Percentiles rank a stretch among this genome's conserved stretches.
These are phyloP conservation scores for Thielaviopsis euricoi DNA, from an alignment of 2,329 filamentous ascomycete species.

Conservation along the genomic window DNA sequence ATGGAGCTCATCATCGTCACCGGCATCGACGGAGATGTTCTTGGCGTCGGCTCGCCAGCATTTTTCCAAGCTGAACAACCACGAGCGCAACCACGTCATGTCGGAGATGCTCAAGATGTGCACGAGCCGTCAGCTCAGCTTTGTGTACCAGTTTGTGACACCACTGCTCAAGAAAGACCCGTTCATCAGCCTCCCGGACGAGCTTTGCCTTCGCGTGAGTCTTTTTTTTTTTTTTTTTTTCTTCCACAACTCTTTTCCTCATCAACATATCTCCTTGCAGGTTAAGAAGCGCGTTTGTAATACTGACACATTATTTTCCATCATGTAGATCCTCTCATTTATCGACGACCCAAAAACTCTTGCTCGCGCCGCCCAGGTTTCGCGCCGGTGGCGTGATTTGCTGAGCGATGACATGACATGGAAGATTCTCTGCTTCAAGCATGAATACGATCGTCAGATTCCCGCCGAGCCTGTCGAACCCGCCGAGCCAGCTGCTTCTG, in stretches of 20 bases:
- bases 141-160: constrained; percentile 90
- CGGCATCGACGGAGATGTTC: constrained; percentile 55
- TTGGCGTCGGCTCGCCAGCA: constrained; percentile 62
- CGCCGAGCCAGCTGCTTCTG: not conserved
- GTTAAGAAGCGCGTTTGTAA: too few relatives aligned
- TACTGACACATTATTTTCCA: not conserved
- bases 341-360: constrained; percentile 94
- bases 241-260: too few relatives aligned
- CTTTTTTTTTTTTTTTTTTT: constrained; percentile 18
- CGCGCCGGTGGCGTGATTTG: constrained; percentile 79
- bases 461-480: constrained; percentile 25
- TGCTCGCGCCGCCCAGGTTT: constrained; percentile 90
- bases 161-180: constrained; percentile 91
- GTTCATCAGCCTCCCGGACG: constrained; percentile 79
- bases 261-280: not conserved
- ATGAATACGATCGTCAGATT: constrained; percentile 57
- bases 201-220: constrained; percentile 69
- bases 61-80: constrained; percentile 61
- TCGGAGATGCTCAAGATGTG: constrained; percentile 85
- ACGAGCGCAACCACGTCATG: constrained; percentile 64
- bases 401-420: constrained; percentile 94
- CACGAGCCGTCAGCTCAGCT: constrained; percentile 87
- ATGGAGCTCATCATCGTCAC: constrained; percentile 52
- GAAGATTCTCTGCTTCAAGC: constrained; percentile 94
- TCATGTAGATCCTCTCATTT: constrained; percentile 70